These are phyloP conservation scores for Penicillium antarcticum DNA, from an alignment of 495 filamentous ascomycete genomes.

Conservation along the genomic window DNA sequence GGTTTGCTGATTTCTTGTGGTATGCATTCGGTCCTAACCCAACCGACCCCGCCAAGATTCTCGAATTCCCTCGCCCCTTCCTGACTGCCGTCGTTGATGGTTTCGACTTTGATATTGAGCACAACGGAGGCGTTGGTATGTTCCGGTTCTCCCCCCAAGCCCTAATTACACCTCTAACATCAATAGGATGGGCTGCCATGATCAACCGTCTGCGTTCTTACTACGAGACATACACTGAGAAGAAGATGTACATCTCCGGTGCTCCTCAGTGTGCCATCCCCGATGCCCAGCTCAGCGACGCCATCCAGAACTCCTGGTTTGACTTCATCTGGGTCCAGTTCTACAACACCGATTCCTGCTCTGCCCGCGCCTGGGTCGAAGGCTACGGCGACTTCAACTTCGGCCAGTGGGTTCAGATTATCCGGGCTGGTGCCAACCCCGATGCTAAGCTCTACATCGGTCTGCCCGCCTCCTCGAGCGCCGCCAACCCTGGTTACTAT, in stretches of 20 bases:
- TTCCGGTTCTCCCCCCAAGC: conserved; percentile 9
- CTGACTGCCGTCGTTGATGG: conserved; percentile 61
- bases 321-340: conserved; percentile 72
- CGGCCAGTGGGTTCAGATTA: conserved; percentile 60
- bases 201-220: conserved; percentile 49
- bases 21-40: conserved; percentile 54
- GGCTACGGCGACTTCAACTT: conserved; percentile 58
- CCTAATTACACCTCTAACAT: conserved; percentile 11
- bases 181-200: conserved; percentile 41
- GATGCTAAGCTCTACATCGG: conserved; percentile 64
- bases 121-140: conserved; percentile 43
- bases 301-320: conserved; percentile 47
- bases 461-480: conserved; percentile 47
- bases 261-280: conserved; percentile 64
- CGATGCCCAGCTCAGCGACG: conserved; percentile 51
- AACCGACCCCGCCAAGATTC: neutral
- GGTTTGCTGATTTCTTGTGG: conserved; percentile 63
- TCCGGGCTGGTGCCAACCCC: conserved; percentile 52
- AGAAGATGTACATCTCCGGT: conserved; percentile 59
- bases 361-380: conserved; percentile 43
- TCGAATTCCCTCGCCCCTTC: conserved; percentile 54
- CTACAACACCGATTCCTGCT: conserved; percentile 61
- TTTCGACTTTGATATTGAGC: conserved; percentile 69
- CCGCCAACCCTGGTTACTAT: conserved; percentile 38
- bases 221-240: conserved; percentile 41